Percentiles rank a stretch among this genome's conserved stretches.
phyloP scores from a whole-genome alignment of 495 filamentous ascomycete genomes.

The Hypoxylon fuscum region DNA sequence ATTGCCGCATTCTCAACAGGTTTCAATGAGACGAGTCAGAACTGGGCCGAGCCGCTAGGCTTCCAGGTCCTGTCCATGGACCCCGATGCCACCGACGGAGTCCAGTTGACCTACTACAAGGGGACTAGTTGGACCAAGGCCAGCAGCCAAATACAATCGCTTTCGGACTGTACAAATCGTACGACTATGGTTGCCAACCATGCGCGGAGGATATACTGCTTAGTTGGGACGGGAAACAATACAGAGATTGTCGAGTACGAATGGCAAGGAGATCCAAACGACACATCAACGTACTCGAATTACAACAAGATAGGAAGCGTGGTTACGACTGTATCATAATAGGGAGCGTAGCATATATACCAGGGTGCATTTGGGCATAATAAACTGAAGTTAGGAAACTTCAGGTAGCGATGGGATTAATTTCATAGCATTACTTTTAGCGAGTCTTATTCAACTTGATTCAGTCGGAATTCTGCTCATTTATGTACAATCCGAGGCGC shows the following conservation, averaged over 20 bases:
- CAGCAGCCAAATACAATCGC: slow-evolving; percentile 2
- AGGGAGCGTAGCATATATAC: background rate
- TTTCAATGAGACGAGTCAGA: slow-evolving; percentile 37
- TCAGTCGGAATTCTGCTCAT: no score
- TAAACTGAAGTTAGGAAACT: slow-evolving; percentile 7
- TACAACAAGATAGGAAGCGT: slow-evolving; percentile 38
- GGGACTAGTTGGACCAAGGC: slow-evolving; percentile 23
- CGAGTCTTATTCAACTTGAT: background rate
- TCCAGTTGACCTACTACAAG: slow-evolving; percentile 41
- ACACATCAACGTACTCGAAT: slow-evolving; percentile 31
- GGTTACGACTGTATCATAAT: slow-evolving; percentile 20
- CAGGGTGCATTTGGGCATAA: slow-evolving; percentile 9
- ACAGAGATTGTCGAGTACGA: slow-evolving; percentile 38
- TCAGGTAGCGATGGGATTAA: background rate
- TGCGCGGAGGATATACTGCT: slow-evolving; percentile 38
- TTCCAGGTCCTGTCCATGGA: slow-evolving; percentile 45
- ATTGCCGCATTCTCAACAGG: slow-evolving; percentile 45
- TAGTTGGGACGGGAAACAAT: slow-evolving; percentile 21
- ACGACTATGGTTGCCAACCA: slow-evolving; percentile 34
- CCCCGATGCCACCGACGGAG: slow-evolving; percentile 31
- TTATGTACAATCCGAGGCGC: background rate
- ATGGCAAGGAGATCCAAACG: slow-evolving; percentile 36
- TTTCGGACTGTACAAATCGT: slow-evolving; percentile 28
- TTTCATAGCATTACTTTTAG: background rate
- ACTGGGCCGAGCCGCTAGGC: slow-evolving; percentile 35